Base-by-base conservation (phyloP, 352 stramenopile species). In the Phytophthora macrochlamydospora region DNA sequence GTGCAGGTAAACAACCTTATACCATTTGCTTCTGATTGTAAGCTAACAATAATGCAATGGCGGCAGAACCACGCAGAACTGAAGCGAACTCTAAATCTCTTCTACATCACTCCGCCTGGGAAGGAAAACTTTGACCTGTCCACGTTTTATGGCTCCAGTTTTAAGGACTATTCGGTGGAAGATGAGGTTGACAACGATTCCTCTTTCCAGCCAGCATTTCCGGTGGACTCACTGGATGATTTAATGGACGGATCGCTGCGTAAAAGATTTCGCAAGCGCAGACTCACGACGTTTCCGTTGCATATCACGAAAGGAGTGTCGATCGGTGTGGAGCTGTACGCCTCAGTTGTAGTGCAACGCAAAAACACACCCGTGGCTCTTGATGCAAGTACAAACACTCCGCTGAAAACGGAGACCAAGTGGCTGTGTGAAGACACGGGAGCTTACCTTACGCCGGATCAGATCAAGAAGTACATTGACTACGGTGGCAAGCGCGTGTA, bases 351-450 rank as follows among this genome's bases (percentile, higher is more conserved):
- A 32, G 55, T 69, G 3, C 85, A 93, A 65, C 69, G 73, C 31
- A 93, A 93, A 57, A 86, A 73, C 30, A 78, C 71, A 6, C 80
- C 87, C 0, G 65, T 93, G 14, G 64, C 79, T 28, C 62, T 95
- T 13, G 83, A 93, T n/a, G 85, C 85, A 9, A 78, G 71, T 13
- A 92, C 82, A 8, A 95, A 95, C 55, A 71, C 54, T 5, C 82
- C 84, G n/a, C 71, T 95, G 13, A 91, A 91, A 72, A 83, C 73
- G 18, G 83, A 91, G 59, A 93, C 83, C 8, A 95, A 95, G 57
- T 95, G 87, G 87, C 79, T 95, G 35, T 95, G 87, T 51, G 80
- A 95, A 62, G 79, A 93, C 59, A 95, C 87, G 87, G 18, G 87
- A 14, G 67, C 70, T 31, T 93, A 93, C 65, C 61, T 95, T 3